Evolutionary conservation across 208 protist species (phyloP).

Genomic region (Crithidia bombi): DNA sequence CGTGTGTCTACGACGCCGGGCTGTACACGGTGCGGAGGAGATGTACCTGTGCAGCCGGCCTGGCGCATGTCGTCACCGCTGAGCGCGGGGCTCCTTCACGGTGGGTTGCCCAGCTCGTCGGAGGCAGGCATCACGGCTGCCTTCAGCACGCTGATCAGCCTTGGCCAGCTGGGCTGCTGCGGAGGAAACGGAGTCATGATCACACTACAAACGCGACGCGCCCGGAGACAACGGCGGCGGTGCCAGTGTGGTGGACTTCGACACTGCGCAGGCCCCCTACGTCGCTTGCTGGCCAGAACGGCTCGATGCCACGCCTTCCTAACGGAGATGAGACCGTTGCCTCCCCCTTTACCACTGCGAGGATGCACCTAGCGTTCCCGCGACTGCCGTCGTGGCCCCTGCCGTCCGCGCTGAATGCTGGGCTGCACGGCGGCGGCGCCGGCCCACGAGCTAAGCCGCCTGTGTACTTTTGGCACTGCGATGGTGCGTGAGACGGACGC

Average conservation of each 20-base stretch:
- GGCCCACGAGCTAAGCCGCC: not conserved
- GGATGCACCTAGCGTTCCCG: conserved; percentile 10
- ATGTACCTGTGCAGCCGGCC: not conserved
- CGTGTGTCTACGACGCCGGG: not conserved
- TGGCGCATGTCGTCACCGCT: not conserved
- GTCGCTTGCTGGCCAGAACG: not conserved
- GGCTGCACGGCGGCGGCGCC: not conserved
- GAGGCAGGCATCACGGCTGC: conserved; percentile 1
- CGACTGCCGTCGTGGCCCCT: conserved; percentile 24
- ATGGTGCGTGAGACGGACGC: conserved; percentile 6
- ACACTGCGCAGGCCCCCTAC: not conserved
- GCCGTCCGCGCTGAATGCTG: not conserved
- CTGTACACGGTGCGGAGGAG: conserved; percentile 1
- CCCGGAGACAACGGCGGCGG: no score
- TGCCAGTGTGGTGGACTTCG: no score
- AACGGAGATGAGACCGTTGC: not conserved
- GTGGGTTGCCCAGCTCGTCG: not conserved
- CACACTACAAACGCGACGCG: no score
- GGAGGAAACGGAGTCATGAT: no score
- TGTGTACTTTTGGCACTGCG: conserved; percentile 22
- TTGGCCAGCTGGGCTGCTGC: no score
- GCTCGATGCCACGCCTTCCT: not conserved
- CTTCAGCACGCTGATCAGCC: conserved; percentile 1
- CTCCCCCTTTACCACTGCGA: not conserved
- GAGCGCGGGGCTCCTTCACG: not conserved